Conservation (phyloP, 495 filamentous ascomycete genomes). For the Aspergillus steynii region DNA sequence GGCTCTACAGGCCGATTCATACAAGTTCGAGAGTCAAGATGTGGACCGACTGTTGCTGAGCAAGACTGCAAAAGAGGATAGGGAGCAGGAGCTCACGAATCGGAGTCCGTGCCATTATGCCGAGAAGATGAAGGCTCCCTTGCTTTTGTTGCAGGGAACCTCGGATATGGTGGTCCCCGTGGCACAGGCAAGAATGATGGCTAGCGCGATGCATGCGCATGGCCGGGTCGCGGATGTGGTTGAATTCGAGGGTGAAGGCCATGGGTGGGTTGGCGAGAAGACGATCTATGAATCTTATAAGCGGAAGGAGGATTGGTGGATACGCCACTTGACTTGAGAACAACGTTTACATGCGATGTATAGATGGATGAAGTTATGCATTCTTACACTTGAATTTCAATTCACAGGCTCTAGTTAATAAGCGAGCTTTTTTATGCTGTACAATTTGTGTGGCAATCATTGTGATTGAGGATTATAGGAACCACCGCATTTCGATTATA, state of each 20-base stretch:
- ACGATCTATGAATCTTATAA: conserved; percentile 26
- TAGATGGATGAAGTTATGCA: not conserved
- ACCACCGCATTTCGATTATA: no score
- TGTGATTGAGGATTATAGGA: no score
- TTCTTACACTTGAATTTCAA: no score
- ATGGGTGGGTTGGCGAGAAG: conserved; percentile 34
- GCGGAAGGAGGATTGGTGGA: conserved; percentile 30
- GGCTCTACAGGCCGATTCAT: conserved; percentile 41
- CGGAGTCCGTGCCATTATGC: conserved; percentile 48
- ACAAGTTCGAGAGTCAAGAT: conserved; percentile 55
- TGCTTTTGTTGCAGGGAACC: conserved; percentile 50
- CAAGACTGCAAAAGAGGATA: conserved; percentile 28
- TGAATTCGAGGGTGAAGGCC: conserved; percentile 49
- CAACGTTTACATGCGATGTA: no score
- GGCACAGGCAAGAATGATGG: conserved; percentile 46
- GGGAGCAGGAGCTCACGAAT: conserved; percentile 35
- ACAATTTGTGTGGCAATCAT: no score
- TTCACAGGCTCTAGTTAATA: no score
- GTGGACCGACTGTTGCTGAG: conserved; percentile 39
- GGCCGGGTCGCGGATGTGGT: conserved; percentile 44
- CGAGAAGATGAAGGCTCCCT: conserved; percentile 41
- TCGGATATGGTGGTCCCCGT: conserved; percentile 49
- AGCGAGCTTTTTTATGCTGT: no score
- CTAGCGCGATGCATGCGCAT: conserved; percentile 31
- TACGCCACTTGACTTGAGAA: conserved; percentile 20